phyloP scores from a whole-genome alignment of 192 early-diverging fungal species.

The Umbelopsis sp. region DNA sequence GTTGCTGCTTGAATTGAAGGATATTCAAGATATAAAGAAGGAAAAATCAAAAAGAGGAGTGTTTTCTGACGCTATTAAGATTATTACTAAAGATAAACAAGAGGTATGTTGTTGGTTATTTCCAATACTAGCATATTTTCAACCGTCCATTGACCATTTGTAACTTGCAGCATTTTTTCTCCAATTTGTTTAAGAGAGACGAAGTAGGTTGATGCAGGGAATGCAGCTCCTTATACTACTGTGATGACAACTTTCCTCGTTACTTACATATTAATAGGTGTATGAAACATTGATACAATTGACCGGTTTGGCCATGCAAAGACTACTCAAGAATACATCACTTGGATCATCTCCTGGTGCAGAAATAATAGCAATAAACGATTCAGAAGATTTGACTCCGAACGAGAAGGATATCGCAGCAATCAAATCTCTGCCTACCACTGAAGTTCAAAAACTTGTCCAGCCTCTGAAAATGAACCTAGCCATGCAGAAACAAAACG shows the following conservation, averaged over 20 bases:
- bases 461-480: conserved; percentile 60
- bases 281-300: conserved; percentile 94
- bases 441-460: conserved; percentile 39
- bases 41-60: conserved; percentile 91
- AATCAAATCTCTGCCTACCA: neutral
- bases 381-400: conserved; percentile 2
- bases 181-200: conserved; percentile 95
- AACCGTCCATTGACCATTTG: neutral
- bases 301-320: conserved; percentile 83
- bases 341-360: conserved; percentile 65
- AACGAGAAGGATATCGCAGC: conserved; percentile 1
- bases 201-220: conserved; percentile 46
- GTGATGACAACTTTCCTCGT: neutral
- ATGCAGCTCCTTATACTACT: neutral
- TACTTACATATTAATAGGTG: conserved; percentile 41
- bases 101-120: conserved; percentile 55
- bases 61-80: conserved; percentile 84
- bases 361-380: conserved; percentile 26
- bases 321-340: conserved; percentile 81
- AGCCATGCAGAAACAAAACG: conserved; percentile 77
- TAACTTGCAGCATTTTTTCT: conserved; percentile 72
- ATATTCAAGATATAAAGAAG: conserved; percentile 85
- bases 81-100: conserved; percentile 77
- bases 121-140: neutral
- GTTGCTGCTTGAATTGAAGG: conserved; percentile 87